Conservation (phyloP, 2,329 filamentous ascomycete species). For the Paecilomyces dactylethromorphus region DNA sequence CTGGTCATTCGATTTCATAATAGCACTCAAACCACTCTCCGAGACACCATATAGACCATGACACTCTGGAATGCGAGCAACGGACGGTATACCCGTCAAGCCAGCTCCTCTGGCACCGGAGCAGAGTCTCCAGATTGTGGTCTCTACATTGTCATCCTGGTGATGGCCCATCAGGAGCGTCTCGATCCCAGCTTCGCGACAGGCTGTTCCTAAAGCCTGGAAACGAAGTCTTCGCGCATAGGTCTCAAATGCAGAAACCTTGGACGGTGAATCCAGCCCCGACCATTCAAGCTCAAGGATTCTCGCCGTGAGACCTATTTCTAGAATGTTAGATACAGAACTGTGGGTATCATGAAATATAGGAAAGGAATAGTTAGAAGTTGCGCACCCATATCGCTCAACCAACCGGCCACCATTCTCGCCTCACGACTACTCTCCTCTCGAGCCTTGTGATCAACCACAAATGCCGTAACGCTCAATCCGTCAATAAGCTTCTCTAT, state of each 20-base stretch:
- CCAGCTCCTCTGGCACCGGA: constrained; percentile 63
- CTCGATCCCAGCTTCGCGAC: constrained; percentile 44
- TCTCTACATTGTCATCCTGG: constrained; percentile 85
- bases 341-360: neutral
- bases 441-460: constrained; percentile 58
- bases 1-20: constrained; percentile 16
- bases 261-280: constrained; percentile 25
- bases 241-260: constrained; percentile 65
- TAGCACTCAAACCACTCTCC: constrained; percentile 52
- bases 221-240: constrained; percentile 69
- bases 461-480: constrained; percentile 45
- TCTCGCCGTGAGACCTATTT: constrained; percentile 25
- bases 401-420: constrained; percentile 40
- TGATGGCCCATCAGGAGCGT: constrained; percentile 79
- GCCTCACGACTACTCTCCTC: constrained; percentile 51
- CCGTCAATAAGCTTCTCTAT: constrained; percentile 19
- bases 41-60: constrained; percentile 66
- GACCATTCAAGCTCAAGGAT: constrained; percentile 49
- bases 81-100: constrained; percentile 60
- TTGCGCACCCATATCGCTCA: constrained; percentile 37
- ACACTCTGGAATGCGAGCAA: constrained; percentile 75
- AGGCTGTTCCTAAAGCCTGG: constrained; percentile 59
- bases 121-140: constrained; percentile 70
- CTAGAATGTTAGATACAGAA: neutral
- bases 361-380: neutral